phyloP scores from a whole-genome alignment of 2,329 filamentous ascomycete species.

The Aspergillus melleus region DNA sequence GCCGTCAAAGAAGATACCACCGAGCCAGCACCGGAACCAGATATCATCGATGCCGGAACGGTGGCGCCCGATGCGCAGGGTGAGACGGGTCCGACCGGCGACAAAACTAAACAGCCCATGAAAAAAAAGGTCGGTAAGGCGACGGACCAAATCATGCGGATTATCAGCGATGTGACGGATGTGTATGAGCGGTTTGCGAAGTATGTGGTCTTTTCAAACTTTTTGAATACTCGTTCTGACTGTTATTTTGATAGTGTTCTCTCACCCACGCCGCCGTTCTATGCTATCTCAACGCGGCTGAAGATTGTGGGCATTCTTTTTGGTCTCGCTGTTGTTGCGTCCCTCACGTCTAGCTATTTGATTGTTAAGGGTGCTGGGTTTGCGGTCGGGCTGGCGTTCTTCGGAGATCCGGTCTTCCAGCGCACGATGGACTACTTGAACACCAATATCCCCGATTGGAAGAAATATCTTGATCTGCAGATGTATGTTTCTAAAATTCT shows the following conservation, averaged over 20 bases:
- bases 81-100: slow-evolving; percentile 48
- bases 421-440: slow-evolving; percentile 55
- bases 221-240: neutral
- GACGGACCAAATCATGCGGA: slow-evolving; percentile 72
- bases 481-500: slow-evolving; percentile 43
- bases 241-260: slow-evolving; percentile 47
- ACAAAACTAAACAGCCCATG: slow-evolving; percentile 77
- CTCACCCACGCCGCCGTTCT: slow-evolving; percentile 65
- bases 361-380: slow-evolving; percentile 67
- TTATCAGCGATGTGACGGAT: slow-evolving; percentile 61
- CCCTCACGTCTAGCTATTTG: slow-evolving; percentile 60
- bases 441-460: slow-evolving; percentile 65
- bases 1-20: slow-evolving; percentile 54
- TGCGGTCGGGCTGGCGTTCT: slow-evolving; percentile 70
- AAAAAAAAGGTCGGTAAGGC: slow-evolving; percentile 75
- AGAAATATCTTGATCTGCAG: slow-evolving; percentile 70
- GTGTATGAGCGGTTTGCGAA: slow-evolving; percentile 65
- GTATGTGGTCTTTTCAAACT: slow-evolving; percentile 30
- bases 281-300: slow-evolving; percentile 53
- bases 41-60: slow-evolving; percentile 54
- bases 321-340: slow-evolving; percentile 53
- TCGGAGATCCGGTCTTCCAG: slow-evolving; percentile 72
- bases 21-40: slow-evolving; percentile 48
- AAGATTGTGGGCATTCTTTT: slow-evolving; percentile 56
- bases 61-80: slow-evolving; percentile 50